Evolutionary conservation across 106 monocot genomes (phyloP).

Genomic region (Chionographis japonica): DNA sequence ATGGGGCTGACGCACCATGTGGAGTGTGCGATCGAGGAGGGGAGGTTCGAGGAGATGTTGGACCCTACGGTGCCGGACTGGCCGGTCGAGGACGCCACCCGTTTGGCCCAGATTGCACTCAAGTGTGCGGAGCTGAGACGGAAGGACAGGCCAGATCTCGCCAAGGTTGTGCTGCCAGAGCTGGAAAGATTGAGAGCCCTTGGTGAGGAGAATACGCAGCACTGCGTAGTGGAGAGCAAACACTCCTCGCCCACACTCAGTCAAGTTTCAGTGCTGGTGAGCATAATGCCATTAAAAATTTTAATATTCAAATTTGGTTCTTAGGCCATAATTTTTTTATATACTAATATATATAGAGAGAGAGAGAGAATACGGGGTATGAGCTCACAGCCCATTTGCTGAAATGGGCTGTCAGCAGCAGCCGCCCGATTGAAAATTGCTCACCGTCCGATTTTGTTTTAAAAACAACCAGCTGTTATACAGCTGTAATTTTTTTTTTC

Average conservation of each 20-base stretch:
- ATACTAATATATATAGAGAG: no score
- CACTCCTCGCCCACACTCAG: constrained; percentile 17
- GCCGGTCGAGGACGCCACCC: constrained; percentile 48
- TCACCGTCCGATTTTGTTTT: no score
- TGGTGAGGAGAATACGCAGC: constrained; percentile 27
- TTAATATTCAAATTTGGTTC: no score
- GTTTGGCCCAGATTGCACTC: constrained; percentile 35
- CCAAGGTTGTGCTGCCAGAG: constrained; percentile 37
- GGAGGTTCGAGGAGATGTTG: constrained; percentile 33
- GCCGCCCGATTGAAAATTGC: no score
- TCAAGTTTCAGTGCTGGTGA: constrained; percentile 21
- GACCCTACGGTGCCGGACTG: constrained; percentile 51
- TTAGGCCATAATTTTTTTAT: no score
- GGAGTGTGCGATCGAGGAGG: constrained; percentile 37
- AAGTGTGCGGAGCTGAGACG: constrained; percentile 52
- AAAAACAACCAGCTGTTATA: no score
- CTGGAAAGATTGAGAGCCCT: constrained; percentile 38
- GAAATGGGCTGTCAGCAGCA: no score
- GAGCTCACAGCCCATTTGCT: no score
- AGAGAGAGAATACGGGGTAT: no score
- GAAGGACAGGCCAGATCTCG: constrained; percentile 65
- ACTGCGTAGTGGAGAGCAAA: background rate
- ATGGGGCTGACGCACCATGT: constrained; percentile 61
- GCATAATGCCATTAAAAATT: background rate
- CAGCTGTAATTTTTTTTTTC: no score